These are phyloP conservation scores for Cryphonectria parasitica DNA, from an alignment of 2,329 filamentous ascomycete genomes.

Conservation along the genomic window DNA sequence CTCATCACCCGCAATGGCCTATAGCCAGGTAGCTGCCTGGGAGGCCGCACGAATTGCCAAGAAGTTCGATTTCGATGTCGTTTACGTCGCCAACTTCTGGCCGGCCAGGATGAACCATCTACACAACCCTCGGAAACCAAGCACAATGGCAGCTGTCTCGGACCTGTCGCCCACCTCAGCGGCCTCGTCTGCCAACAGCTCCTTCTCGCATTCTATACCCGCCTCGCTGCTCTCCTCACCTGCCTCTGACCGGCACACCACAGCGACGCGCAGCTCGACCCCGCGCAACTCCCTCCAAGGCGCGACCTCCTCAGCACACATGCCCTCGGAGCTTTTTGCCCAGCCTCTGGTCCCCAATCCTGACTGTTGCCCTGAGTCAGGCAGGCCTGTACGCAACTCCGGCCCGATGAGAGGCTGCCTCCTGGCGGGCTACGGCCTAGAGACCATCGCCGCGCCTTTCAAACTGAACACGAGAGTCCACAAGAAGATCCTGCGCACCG, in stretches of 20 bases:
- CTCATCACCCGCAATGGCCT: slow-evolving; percentile 49
- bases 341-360: slow-evolving; percentile 19
- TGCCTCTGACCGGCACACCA: slow-evolving; percentile 15
- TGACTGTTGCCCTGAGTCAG: slow-evolving; percentile 30
- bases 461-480: slow-evolving; percentile 56
- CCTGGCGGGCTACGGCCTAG: slow-evolving; percentile 58
- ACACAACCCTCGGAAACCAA: slow-evolving; percentile 27
- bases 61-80: slow-evolving; percentile 60
- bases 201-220: slow-evolving; percentile 13
- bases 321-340: slow-evolving; percentile 3
- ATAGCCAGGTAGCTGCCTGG: slow-evolving; percentile 54
- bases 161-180: slow-evolving; percentile 9
- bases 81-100: slow-evolving; percentile 64
- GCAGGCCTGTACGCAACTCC: slow-evolving; percentile 26
- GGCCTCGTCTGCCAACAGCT: slow-evolving; percentile 20
- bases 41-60: slow-evolving; percentile 59
- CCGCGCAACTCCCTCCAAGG: slow-evolving; percentile 27
- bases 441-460: slow-evolving; percentile 55
- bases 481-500: slow-evolving; percentile 49
- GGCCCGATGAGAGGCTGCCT: slow-evolving; percentile 51
- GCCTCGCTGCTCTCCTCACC: slow-evolving; percentile 26
- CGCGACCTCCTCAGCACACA: slow-evolving; percentile 6
- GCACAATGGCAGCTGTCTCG: slow-evolving; percentile 5
- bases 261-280: slow-evolving; percentile 22
- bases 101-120: slow-evolving; percentile 42